Evolutionary conservation across 176 grass and related monocot genomes (phyloP).

Genomic region (Aechmea fasciata): DNA sequence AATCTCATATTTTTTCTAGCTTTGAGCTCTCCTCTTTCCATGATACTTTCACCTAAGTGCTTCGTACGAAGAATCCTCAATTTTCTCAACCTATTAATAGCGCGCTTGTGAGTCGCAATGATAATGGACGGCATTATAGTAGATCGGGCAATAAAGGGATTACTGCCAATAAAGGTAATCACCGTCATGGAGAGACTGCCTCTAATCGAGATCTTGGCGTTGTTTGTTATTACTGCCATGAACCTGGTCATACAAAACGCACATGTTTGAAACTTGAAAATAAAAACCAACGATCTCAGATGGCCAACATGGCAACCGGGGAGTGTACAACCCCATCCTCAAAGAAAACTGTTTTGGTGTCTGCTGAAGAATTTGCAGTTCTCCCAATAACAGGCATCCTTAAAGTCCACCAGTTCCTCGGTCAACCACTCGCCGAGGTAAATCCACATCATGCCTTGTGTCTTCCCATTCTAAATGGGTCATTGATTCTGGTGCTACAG

Average conservation of each 20-base stretch:
- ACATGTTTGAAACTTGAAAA: neutral
- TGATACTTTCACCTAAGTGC: neutral
- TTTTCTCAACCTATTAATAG: too few relatives aligned
- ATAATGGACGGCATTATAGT: neutral
- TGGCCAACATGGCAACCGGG: too few relatives aligned
- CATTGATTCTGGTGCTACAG: neutral
- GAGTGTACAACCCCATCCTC: neutral
- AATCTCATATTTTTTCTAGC: neutral
- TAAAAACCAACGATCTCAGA: too few relatives aligned
- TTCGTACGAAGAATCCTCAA: neutral
- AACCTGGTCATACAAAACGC: neutral
- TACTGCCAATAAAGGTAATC: too few relatives aligned
- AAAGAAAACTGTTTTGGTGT: neutral
- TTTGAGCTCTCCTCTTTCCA: neutral
- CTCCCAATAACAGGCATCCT: neutral
- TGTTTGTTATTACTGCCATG: conserved; percentile 1
- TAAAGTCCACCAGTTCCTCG: neutral
- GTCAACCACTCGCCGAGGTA: neutral
- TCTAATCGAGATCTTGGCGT: neutral
- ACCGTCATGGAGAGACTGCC: too few relatives aligned
- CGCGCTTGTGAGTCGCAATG: neutral
- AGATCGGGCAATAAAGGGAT: neutral
- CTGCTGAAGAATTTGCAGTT: neutral
- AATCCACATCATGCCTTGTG: neutral
- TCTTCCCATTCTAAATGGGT: neutral